Conservation (phyloP, 768 basidiomycete species). For the Candolleomyces eurysporus region DNA sequence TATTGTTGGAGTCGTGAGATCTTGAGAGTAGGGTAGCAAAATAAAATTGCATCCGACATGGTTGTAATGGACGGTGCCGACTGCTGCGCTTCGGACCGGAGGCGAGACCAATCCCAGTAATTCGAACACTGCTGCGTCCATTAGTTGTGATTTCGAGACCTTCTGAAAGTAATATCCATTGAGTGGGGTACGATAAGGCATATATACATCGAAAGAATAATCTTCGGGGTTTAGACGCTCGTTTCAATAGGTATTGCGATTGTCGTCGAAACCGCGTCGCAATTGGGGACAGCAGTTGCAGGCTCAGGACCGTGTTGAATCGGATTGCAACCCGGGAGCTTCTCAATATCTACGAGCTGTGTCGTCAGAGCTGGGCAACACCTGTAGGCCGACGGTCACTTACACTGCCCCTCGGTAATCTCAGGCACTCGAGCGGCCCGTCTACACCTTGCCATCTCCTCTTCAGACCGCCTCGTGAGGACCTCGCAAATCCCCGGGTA, state of each 20-base stretch:
- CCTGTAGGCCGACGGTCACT: not conserved
- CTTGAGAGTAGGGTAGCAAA: no score
- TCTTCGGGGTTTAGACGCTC: no score
- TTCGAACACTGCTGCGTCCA: no score
- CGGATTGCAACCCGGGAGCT: constrained; percentile 1
- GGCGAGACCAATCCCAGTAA: no score
- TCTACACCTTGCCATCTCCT: constrained; percentile 6
- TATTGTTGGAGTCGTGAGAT: no score
- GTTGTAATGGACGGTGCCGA: no score
- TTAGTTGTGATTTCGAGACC: no score
- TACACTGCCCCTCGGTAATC: constrained; percentile 9
- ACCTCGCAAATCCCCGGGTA: constrained; percentile 4
- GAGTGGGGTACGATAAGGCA: no score
- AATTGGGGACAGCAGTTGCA: not conserved
- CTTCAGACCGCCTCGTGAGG: constrained; percentile 3
- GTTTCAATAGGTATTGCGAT: not conserved
- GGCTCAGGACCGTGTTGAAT: not conserved
- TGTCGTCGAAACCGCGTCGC: not conserved
- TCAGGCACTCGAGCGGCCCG: not conserved
- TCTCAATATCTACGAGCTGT: not conserved
- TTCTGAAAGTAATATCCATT: no score
- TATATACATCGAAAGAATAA: no score
- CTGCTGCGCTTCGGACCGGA: no score
- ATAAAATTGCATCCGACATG: no score
- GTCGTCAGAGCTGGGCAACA: not conserved